phyloP scores from a whole-genome alignment of 305 asterid genomes.

The Fraxinus paxiana region DNA sequence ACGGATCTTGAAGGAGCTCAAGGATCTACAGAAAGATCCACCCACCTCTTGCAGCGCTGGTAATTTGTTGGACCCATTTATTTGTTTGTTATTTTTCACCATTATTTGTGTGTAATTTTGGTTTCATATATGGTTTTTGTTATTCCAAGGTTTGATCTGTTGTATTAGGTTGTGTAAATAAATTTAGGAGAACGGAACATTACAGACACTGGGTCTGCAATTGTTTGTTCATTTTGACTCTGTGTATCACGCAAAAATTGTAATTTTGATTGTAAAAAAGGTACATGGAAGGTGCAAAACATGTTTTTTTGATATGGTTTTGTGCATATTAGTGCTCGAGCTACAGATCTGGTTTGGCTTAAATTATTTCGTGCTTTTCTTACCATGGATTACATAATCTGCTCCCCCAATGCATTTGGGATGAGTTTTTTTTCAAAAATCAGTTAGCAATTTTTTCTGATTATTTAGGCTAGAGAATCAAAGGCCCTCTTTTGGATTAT shows the following conservation, averaged over 20 bases:
- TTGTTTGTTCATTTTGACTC: background rate
- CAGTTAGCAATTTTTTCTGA: background rate
- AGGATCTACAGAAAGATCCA: conserved; percentile 83
- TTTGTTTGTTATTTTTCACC: background rate
- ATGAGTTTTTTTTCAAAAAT: background rate
- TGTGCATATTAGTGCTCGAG: background rate
- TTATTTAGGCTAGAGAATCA: background rate
- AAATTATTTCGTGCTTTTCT: background rate
- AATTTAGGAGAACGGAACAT: background rate
- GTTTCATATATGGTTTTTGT: background rate
- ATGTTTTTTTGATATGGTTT: background rate
- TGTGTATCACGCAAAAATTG: background rate
- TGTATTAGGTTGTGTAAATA: background rate
- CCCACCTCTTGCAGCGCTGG: conserved; percentile 61
- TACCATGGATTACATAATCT: background rate
- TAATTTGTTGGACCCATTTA: background rate
- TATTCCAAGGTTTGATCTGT: background rate
- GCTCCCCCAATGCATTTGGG: background rate
- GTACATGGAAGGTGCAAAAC: background rate
- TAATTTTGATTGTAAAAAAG: background rate
- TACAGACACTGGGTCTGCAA: background rate
- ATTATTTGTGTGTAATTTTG: background rate
- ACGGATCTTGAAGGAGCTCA: conserved; percentile 81
- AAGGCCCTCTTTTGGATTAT: background rate
- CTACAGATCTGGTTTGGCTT: background rate